Conservation (phyloP, 176 grass and related monocot species). For the Microstegium vimineum region DNA sequence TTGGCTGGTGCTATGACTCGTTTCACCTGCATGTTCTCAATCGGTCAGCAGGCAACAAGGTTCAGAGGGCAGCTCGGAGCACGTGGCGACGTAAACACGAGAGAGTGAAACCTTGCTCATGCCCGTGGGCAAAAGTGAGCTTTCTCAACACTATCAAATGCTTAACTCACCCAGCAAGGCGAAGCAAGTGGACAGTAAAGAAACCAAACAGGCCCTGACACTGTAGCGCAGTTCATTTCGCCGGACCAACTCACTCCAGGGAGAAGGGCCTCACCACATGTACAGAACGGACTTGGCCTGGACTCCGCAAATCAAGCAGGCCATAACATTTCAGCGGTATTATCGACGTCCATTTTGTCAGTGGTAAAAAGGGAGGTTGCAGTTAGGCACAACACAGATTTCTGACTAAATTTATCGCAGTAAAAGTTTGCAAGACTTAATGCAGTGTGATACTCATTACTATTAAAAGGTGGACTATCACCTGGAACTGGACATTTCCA, state of each 20-base stretch:
- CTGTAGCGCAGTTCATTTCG: not conserved
- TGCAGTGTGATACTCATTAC: not conserved
- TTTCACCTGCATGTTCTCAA: not conserved
- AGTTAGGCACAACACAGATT: not conserved
- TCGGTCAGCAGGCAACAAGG: not conserved
- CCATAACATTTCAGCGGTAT: not conserved
- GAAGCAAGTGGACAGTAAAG: not conserved
- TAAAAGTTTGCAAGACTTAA: not conserved
- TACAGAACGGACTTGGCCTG: not conserved
- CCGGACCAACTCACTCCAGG: not conserved
- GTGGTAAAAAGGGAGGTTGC: not conserved
- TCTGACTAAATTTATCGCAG: not conserved
- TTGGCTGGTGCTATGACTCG: not conserved
- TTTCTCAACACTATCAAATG: not conserved
- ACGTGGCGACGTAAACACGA: not conserved
- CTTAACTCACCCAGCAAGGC: not conserved
- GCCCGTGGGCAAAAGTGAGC: not conserved
- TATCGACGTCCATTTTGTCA: not conserved
- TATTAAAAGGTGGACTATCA: not conserved
- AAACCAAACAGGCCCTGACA: not conserved
- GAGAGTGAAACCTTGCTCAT: not conserved
- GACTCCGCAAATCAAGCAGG: too few species aligned
- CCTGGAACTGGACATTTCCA: not conserved
- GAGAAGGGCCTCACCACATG: not conserved
- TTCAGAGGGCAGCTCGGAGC: not conserved